These are phyloP conservation scores for Penicillium occitanis DNA, from an alignment of 2,329 filamentous ascomycete genomes.

Conservation along the genomic window DNA sequence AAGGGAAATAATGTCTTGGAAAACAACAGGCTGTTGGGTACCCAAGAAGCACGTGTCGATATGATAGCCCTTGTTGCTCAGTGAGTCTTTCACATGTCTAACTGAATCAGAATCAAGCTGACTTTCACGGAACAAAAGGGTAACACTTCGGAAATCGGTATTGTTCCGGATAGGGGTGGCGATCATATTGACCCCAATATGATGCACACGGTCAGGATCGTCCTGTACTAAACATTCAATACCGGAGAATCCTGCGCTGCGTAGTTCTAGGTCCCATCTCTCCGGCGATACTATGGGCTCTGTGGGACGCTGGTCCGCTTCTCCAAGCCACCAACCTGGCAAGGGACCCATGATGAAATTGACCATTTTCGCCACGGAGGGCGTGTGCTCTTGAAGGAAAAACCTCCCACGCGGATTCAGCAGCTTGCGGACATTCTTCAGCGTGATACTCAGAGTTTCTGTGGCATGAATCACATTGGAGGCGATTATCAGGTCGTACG, in stretches of 20 bases:
- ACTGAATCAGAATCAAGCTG: neutral
- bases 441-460: conserved; percentile 21
- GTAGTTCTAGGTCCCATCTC: conserved; percentile 29
- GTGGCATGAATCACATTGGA: conserved; percentile 30
- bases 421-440: conserved; percentile 8
- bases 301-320: conserved; percentile 13
- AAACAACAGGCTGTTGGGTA: neutral
- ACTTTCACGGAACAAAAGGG: neutral
- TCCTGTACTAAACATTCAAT: neutral
- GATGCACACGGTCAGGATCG: neutral
- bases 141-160: neutral
- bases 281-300: conserved; percentile 19
- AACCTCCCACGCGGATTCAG: conserved; percentile 3
- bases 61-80: neutral
- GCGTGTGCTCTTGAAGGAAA: conserved; percentile 14
- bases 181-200: neutral
- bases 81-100: neutral
- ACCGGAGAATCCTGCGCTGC: conserved; percentile 17
- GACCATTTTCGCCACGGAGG: conserved; percentile 9
- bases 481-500: conserved; percentile 30
- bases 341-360: conserved; percentile 25
- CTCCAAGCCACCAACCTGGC: conserved; percentile 24
- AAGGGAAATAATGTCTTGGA: conserved; percentile 8
- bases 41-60: neutral
- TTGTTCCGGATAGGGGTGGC: neutral